Evolutionary conservation across 768 basidiomycete genomes (phyloP), one percentile per base, ranked within the genome.

Genomic region (Kwoniella bestiolae): DNA sequence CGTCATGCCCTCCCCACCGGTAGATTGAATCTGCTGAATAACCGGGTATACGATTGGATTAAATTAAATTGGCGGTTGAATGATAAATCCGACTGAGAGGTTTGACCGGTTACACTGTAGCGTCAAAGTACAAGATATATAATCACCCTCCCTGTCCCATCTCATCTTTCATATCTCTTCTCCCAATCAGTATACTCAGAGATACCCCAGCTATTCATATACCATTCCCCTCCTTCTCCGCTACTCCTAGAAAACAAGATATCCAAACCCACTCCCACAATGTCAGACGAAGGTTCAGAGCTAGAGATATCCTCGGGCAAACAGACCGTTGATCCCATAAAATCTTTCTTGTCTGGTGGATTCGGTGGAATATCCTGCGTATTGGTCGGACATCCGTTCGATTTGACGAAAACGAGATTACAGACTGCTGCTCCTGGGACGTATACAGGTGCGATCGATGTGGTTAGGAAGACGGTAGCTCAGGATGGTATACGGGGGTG

Each of bases 291-390:
- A 25, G 59, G 67, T 7, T 52, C 72, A 57, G 74, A 73, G 35
- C 47, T 72, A 38, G 68, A 75, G 56, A 65, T 70, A 28, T 35
- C 46, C 23, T 60, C 56, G 5, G 53, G 56, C n/a, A 78, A 77
- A 63, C 73, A 73, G 41, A 80, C 79, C 3, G 71, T 77, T 1
- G 73, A 76, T 25, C 76, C 78, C 3, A 72, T 86, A 69, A 98
- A 96, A 82, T 87, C 92, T 3, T 98, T 99, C 83, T 84, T 95
- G 59, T 87, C 93, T 32, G 96, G 96, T 70, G 96, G 96, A 41
- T 90, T 91, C 71, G 96, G 96, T 66, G 96, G 96, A 69, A 84
- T 89, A 59, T 66, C 52, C 18, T 53, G 60, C 69, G 76, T 77
- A 0, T 70, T 76, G 46, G 72, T 76, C 92, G 95, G 96, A 1